phyloP scores from a whole-genome alignment of 768 basidiomycete genomes.

The Pulveroboletus frians region DNA sequence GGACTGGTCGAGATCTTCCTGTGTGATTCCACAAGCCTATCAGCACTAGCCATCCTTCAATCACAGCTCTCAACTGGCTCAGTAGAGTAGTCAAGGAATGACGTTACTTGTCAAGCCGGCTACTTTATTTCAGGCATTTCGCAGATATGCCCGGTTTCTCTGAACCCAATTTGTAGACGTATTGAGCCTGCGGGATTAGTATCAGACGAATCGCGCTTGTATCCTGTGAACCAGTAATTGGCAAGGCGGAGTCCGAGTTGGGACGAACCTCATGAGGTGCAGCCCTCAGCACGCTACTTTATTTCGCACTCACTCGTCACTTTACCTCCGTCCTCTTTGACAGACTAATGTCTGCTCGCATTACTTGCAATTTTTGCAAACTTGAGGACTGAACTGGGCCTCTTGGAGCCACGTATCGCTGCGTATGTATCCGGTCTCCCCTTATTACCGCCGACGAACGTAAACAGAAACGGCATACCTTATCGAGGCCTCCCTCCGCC shows the following conservation, averaged over 20 bases:
- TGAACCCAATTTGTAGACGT: no score
- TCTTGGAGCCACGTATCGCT: conserved; percentile 35
- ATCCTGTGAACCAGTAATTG: conserved; percentile 17
- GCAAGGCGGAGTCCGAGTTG: conserved; percentile 16
- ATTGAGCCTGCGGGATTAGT: conserved; percentile 33
- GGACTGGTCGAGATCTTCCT: no score
- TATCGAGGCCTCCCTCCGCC: conserved; percentile 50
- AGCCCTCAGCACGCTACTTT: conserved; percentile 56
- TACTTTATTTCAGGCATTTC: no score
- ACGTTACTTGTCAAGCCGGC: no score
- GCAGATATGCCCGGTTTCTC: no score
- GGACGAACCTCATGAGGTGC: conserved; percentile 7
- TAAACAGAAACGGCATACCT: conserved; percentile 29
- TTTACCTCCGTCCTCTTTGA: conserved; percentile 44
- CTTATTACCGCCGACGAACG: conserved; percentile 29
- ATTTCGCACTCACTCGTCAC: conserved; percentile 44
- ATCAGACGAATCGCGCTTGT: conserved; percentile 30
- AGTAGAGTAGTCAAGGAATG: no score
- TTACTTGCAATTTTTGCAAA: conserved; percentile 33
- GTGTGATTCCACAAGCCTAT: no score
- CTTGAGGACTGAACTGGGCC: conserved; percentile 35
- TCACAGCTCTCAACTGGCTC: no score
- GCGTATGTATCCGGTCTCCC: conserved; percentile 40
- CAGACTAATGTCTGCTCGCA: conserved; percentile 23
- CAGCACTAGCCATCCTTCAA: no score